Conservation (phyloP, 2,329 filamentous ascomycete species). For the Colletotrichum camelliae region DNA sequence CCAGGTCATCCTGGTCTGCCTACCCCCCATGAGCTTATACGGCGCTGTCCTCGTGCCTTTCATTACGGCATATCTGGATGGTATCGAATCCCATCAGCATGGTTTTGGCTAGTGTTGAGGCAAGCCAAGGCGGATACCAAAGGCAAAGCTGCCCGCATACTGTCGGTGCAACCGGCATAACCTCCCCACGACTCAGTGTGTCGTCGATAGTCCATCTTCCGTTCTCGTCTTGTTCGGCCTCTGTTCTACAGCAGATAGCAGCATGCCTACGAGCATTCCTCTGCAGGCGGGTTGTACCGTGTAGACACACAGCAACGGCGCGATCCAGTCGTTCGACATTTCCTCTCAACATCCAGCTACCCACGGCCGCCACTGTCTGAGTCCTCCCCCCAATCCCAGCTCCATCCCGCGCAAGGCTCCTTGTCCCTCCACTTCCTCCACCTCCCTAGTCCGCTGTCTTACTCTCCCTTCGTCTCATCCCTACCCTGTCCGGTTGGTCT, state of each 20-base stretch:
- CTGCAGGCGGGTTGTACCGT: background rate
- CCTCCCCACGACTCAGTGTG: background rate
- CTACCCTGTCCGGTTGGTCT: background rate
- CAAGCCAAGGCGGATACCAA: constrained; percentile 8
- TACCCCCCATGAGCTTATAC: background rate
- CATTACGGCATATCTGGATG: constrained; percentile 7
- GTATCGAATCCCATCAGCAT: constrained; percentile 4
- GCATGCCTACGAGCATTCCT: background rate
- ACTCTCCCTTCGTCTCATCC: constrained; percentile 12
- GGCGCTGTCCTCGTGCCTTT: constrained; percentile 10
- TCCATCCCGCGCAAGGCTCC: constrained; percentile 11
- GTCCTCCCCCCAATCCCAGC: background rate
- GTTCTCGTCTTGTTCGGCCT: background rate
- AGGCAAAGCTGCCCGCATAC: constrained; percentile 11
- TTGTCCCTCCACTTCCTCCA: constrained; percentile 3
- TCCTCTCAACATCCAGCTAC: constrained; percentile 2
- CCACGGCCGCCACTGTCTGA: background rate
- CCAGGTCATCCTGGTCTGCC: background rate
- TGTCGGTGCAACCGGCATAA: constrained; percentile 8
- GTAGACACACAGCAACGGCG: background rate
- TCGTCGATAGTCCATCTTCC: background rate
- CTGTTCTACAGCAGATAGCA: background rate
- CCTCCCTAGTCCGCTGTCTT: constrained; percentile 7
- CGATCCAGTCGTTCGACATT: background rate
- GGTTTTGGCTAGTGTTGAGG: constrained; percentile 15